Evolutionary conservation across 768 basidiomycete genomes (phyloP), one percentile per base, ranked within the genome.

Genomic region (Austroboletus eburneus): DNA sequence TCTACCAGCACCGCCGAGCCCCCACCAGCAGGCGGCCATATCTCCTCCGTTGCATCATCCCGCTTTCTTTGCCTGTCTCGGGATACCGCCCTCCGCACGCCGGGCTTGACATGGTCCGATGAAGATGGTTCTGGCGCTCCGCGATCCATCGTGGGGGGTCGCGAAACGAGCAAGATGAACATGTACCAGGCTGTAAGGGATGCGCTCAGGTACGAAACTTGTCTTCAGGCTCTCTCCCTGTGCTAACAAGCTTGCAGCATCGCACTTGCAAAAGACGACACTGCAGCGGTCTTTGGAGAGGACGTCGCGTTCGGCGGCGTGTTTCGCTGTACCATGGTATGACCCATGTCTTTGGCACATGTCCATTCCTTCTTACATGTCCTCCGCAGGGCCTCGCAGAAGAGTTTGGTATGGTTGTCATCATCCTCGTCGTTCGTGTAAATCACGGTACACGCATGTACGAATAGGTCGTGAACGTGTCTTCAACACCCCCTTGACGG

Each of bases 151-250:
- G 69, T 85, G 13, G 87, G 80, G 17, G 89, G 88, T 14, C 78
- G 88, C 42, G 87, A 91, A 67, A 94, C 91, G 18, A 80, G 91
- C 55, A 92, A 93, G 71, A 95, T 95, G 91, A 97, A 97, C 62
- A 72, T 85, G 55, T 96, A 92, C 66, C 93, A 96, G 63, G 89
- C 94, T 2, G 79, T 97, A 13, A 77, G 94, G 39, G 91, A 95
- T 63, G 91, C 91, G 3, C 79, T 96, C 72, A 85, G 85, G 88
- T 86, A 57, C 41, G 69, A 54, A 21, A 21, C 21, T 24, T 42
- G 38, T 6, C 6, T 16, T 30, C 18, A 10, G n/a, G n/a, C n/a
- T 32, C 18, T 2, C 16, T 40, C 37, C 23, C 10, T 10, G 9
- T 52, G 9, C 32, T 62, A 33, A 66, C 39, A 24, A 18, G 13